Evolutionary conservation across 2,329 filamentous ascomycete species (phyloP).

Genomic region (Ceratocystis variospora): DNA sequence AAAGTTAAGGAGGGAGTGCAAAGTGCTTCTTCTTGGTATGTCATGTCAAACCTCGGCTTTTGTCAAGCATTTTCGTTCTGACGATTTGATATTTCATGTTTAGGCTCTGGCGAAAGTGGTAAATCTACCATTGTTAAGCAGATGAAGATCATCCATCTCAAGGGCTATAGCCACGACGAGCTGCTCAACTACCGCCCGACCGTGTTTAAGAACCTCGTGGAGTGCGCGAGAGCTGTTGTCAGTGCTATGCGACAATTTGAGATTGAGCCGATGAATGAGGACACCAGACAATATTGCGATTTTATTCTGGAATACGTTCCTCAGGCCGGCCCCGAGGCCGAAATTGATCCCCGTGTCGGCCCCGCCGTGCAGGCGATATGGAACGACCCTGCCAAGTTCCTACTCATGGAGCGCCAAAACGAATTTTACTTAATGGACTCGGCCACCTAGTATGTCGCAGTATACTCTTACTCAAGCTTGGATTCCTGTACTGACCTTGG

Average conservation of each 20-base stretch:
- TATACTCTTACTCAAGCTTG: background rate
- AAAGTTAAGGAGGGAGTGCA: slow-evolving; percentile 91
- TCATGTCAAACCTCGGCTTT: background rate
- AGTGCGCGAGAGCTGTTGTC: slow-evolving; percentile 90
- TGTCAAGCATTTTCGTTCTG: background rate
- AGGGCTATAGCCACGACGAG: slow-evolving; percentile 91
- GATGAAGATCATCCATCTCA: slow-evolving; percentile 99
- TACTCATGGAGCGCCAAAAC: slow-evolving; percentile 81
- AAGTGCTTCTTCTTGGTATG: slow-evolving; percentile 87
- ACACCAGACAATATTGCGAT: slow-evolving; percentile 59
- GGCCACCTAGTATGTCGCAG: slow-evolving; percentile 69
- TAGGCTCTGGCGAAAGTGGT: slow-evolving; percentile 94
- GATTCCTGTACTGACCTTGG: background rate
- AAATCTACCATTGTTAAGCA: slow-evolving; percentile 99
- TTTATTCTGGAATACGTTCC: slow-evolving; percentile 80
- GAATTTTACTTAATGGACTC: slow-evolving; percentile 99
- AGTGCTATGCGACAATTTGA: slow-evolving; percentile 84
- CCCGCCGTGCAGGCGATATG: slow-evolving; percentile 75
- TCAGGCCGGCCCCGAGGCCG: slow-evolving; percentile 76
- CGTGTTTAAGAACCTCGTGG: slow-evolving; percentile 94
- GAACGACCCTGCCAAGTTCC: slow-evolving; percentile 72
- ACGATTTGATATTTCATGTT: slow-evolving; percentile 2
- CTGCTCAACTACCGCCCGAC: slow-evolving; percentile 87
- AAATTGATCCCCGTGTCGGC: slow-evolving; percentile 68
- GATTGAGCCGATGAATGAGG: slow-evolving; percentile 59